These are phyloP conservation scores for Hypoxylon crocopeplum DNA, from an alignment of 495 filamentous ascomycete genomes.

Conservation along the genomic window DNA sequence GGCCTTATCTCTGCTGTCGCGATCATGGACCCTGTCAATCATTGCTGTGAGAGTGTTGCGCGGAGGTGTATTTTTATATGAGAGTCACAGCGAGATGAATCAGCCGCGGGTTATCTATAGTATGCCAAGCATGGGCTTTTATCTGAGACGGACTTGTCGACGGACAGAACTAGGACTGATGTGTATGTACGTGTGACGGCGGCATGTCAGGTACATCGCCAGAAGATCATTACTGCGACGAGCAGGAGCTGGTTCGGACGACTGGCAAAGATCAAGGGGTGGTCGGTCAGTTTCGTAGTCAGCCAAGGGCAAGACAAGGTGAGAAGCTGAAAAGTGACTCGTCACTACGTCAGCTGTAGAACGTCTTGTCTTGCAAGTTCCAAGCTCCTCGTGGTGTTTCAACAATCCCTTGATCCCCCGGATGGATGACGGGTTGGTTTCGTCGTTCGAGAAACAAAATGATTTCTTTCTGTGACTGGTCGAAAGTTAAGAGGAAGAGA, in stretches of 20 bases:
- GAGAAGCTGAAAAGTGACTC: background rate
- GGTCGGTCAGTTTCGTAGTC: conserved; percentile 13
- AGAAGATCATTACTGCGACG: conserved; percentile 24
- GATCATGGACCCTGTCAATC: background rate
- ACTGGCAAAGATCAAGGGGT: background rate
- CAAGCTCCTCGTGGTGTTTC: conserved; percentile 8
- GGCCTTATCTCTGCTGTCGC: conserved; percentile 9
- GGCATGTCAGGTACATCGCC: conserved; percentile 2
- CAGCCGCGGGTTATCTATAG: conserved; percentile 9
- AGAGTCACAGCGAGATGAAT: conserved; percentile 7
- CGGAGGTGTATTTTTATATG: background rate
- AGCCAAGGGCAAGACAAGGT: background rate
- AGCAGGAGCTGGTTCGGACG: conserved; percentile 23
- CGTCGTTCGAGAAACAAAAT: background rate
- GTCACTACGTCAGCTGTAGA: conserved; percentile 7
- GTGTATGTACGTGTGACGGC: conserved; percentile 3
- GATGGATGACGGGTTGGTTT: conserved; percentile 1
- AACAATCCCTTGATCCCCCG: conserved; percentile 6
- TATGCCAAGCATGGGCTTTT: conserved; percentile 6
- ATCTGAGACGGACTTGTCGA: conserved; percentile 4
- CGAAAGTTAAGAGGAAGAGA: background rate
- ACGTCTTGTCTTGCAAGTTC: background rate
- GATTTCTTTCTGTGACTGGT: too few relatives aligned
- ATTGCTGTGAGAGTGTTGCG: background rate
- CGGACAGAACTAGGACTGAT: background rate